Evolutionary conservation across 2,329 filamentous ascomycete species (phyloP).

Genomic region (Colletotrichum zoysiae): DNA sequence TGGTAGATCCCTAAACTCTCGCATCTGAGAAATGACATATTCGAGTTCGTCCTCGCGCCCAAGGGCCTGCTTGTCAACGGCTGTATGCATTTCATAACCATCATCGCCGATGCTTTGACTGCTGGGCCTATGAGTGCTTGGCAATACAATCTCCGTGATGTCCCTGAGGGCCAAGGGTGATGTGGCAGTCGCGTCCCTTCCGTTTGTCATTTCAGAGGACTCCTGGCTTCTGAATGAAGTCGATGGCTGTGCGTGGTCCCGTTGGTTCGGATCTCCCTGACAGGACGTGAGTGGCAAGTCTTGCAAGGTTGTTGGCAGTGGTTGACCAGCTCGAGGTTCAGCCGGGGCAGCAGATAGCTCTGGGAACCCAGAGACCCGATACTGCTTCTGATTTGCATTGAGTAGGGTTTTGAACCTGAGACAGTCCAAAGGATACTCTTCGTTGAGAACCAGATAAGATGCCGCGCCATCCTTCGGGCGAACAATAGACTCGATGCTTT

Average conservation of each 20-base stretch:
- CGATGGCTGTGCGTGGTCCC: slow-evolving; percentile 54
- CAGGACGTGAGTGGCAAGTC: slow-evolving; percentile 62
- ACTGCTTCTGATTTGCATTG: slow-evolving; percentile 70
- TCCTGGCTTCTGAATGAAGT: slow-evolving; percentile 55
- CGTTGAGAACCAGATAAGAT: slow-evolving; percentile 70
- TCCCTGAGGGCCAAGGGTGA: slow-evolving; percentile 10
- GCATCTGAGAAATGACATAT: slow-evolving; percentile 72
- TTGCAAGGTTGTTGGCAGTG: neutral
- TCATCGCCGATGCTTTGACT: neutral
- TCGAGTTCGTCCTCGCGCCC: slow-evolving; percentile 68
- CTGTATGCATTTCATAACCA: neutral
- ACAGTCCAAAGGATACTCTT: slow-evolving; percentile 77
- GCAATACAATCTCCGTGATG: slow-evolving; percentile 2
- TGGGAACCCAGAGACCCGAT: slow-evolving; percentile 67
- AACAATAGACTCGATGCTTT: slow-evolving; percentile 71
- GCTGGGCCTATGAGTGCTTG: neutral
- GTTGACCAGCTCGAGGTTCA: slow-evolving; percentile 1
- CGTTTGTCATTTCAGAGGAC: slow-evolving; percentile 45
- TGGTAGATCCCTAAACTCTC: slow-evolving; percentile 70
- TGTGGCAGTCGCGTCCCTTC: neutral
- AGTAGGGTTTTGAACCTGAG: slow-evolving; percentile 69
- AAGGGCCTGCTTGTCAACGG: neutral
- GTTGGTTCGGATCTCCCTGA: slow-evolving; percentile 52
- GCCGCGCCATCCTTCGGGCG: slow-evolving; percentile 49
- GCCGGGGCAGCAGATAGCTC: slow-evolving; percentile 22